Base-by-base conservation (phyloP, 257 asterid species). In the Schizonepeta tenuifolia region DNA sequence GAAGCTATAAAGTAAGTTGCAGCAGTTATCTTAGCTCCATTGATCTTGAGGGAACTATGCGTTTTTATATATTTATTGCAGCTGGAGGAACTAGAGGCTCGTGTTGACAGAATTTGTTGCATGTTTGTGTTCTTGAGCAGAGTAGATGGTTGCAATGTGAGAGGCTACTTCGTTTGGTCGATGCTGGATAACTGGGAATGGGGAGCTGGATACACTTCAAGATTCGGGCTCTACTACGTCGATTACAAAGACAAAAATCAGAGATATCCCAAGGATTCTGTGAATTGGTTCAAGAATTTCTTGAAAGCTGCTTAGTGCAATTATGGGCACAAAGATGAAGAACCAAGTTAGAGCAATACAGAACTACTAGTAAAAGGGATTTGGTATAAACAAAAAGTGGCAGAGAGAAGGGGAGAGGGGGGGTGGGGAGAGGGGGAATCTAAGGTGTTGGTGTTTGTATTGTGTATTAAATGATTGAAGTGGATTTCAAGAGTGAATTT, bases 131-230 rank as follows among this genome's bases (percentile, higher is more conserved):
- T 53, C 26, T 0, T 69, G 21, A 74, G 79, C 96, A 91, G 98
- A 66, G 88, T 85, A 62, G 97, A 91, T 49, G 97, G 96, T 0
- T 94, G 99, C 88, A 87, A 94, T 28, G 93, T 94, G 73, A 83
- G 67, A 71, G 98, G 99, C 10, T 91, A 94, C 75, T 94, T 94
- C 40, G 95, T 53, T 0, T 94, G 99, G 99, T 94, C 99, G 13
- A 41, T 94, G 70, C 75, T 94, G 35, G 99, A 94, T 75, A 91
- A 94, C 47, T 94, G 98, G 99, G 96, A 94, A 83, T 89, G 98
- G 99, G 83, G 68, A 58, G 95, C 92, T 72, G 97, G 96, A 65
- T 91, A 31, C 62, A 82, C 80, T 13, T 87, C 93, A 1, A 84
- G 99, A 47, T 94, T 94, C 59, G 98, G 98, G 54, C 73, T 94